Base-by-base conservation (phyloP, 2,329 filamentous ascomycete genomes). In the Apiospora malaysiana region DNA sequence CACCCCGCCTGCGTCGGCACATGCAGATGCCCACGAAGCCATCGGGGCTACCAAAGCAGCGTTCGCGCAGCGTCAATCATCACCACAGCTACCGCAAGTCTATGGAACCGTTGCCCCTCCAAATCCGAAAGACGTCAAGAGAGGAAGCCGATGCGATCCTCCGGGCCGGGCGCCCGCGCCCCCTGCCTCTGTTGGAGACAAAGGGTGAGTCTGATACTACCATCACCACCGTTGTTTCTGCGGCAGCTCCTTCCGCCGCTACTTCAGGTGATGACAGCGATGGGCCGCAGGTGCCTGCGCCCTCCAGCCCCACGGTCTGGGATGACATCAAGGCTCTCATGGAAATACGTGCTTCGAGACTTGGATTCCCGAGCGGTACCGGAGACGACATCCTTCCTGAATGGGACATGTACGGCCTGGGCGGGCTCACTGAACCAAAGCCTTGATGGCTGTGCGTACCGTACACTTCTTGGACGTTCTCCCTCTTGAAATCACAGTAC, bases 371-470 rank as follows among this genome's bases (percentile, higher is more conserved):
- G 18, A 40, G 56, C 32, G 66, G 42, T 25, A 47, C 32, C 45
- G 67, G 67, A 21, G 67, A 68, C 32, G 67, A 68, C 46, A 68
- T 68, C 37, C 67, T 46, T 46, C 67, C 82, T 4, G 81, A 81
- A 5, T 87, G 84, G 84, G 84, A 84, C 73, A 83, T 85, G 75
- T 86, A 84, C 40, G 83, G 85, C 16, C 75, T 87, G 4, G 85
- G 85, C 45, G 85, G 85, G 0, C 74, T 86, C 66, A 86, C 81
- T 1, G 71, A 76, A 70, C 51, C 69, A 59, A 82, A 74, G 32
- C 46, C 67, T 40, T 68, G 67, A 68, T 43, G 27, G 8, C 27
- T 63, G 32, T 37, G 32, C 32, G 32, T 14, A 21, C 56, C 32
- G 27, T 63, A 12, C 4, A 42, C 12, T 42, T 42, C 18, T 37